Base-by-base conservation (phyloP, 805 yeast species). In the Starmera caribaea region DNA sequence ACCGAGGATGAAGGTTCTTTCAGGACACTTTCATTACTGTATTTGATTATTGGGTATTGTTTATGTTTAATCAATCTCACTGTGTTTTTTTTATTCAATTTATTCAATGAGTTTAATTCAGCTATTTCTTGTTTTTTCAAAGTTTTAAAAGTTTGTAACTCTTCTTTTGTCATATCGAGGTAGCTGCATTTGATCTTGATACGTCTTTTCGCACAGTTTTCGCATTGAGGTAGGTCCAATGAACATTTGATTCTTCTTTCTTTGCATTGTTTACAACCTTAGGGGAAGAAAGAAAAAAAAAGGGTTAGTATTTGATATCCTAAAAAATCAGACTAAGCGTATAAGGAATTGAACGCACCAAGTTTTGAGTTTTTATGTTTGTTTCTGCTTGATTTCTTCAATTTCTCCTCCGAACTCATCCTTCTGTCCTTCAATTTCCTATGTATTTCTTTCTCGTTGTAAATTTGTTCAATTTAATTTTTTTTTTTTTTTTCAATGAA, bases 261-360 rank as follows among this genome's bases (percentile, higher is more conserved):
- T 39, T 71, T 71, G 47, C 76, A 71, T 16, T 74, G 72, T 3
- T 69, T 65, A 44, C 76, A 71, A 8, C 76, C 76, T 46, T 66
- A n/a, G n/a, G n/a, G n/a, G n/a, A n/a, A n/a, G n/a, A n/a, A 48
- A 30, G 4, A n/a, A n/a, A 12, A 13, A 10, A 4, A 26, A n/a
- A 16, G 4, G 14, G 46, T 47, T 49, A 47, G 50, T 42, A 29
- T 15, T 15, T 7, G 12, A 15, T 12, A 15, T 8, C 13, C 16
- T 9, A 14, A 14, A 9, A 14, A 8, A 9, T 30, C 8, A 30
- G 8, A 48, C 57, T n/a, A n/a, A n/a, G n/a, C n/a, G n/a, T n/a
- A n/a, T n/a, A n/a, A n/a, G n/a, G n/a, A n/a, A n/a, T n/a, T n/a
- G n/a, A 21, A 21, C 26, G 26, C 38, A 53, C 57, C 57, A 0